Conservation (phyloP, 306 rosid species). For the Acacia crassicarpa region DNA sequence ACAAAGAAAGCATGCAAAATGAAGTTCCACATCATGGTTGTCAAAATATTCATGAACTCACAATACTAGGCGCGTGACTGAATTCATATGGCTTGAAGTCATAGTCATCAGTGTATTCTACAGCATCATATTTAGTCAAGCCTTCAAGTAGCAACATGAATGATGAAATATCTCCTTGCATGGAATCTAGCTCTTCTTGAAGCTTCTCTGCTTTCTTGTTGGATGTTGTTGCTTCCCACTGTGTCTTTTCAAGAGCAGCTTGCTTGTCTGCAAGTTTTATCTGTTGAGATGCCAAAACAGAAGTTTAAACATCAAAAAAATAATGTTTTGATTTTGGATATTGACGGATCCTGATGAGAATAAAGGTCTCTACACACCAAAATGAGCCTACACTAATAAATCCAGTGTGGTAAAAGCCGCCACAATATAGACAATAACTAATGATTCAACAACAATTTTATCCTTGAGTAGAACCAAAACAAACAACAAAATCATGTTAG, state of each 20-base stretch:
- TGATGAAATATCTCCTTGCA: conserved; percentile 40
- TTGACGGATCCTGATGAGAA: background rate
- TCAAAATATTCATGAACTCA: conserved; percentile 36
- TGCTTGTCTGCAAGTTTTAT: conserved; percentile 96
- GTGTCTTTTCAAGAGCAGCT: conserved; percentile 85
- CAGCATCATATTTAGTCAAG: conserved; percentile 52
- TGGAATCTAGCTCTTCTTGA: conserved; percentile 33
- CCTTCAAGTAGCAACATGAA: conserved; percentile 57
- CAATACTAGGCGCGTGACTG: conserved; percentile 23
- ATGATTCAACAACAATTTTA: background rate
- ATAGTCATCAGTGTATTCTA: conserved; percentile 22
- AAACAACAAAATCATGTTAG: conserved; percentile 3
- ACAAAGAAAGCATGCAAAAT: conserved; percentile 9
- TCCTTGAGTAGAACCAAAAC: background rate
- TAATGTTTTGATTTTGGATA: background rate
- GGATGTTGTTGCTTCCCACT: conserved; percentile 85
- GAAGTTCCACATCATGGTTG: conserved; percentile 3
- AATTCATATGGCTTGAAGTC: conserved; percentile 36
- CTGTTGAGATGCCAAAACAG: conserved; percentile 36
- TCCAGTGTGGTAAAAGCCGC: background rate
- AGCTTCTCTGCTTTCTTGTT: conserved; percentile 44
- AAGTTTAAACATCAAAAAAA: background rate
- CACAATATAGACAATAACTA: background rate
- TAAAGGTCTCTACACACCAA: conserved; percentile 13
- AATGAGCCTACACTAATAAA: conserved; percentile 1